A percentile compares a stretch with the other conserved stretches of the same genome.
Conservation (phyloP, 225 moss, liverwort and hornwort species). For the Pseudisothecium myosuroides region DNA sequence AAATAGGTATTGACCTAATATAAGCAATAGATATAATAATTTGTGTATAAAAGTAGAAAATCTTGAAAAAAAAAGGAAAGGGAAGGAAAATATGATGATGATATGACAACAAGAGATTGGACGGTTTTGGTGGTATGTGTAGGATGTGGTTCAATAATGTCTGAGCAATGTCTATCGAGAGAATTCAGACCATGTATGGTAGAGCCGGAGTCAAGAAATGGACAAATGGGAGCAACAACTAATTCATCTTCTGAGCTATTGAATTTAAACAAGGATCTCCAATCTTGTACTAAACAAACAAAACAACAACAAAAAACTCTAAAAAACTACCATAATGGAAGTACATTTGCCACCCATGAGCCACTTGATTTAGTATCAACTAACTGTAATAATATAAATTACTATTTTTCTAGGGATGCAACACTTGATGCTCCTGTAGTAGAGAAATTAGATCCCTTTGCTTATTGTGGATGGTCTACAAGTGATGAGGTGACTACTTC, state of each 20-base stretch:
- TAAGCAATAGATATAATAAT: not conserved
- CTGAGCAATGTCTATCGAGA: not conserved
- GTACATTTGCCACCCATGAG: not conserved
- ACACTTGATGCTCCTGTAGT: not conserved
- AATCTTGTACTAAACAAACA: not conserved
- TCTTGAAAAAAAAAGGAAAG: too few species aligned
- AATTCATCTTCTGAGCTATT: not conserved
- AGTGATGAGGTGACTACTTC: not conserved
- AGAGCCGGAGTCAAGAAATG: not conserved
- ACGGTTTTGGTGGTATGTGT: not conserved
- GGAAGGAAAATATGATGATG: not conserved
- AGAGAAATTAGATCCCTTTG: not conserved
- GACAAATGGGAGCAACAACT: not conserved
- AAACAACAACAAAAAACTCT: not conserved
- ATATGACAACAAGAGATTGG: not conserved
- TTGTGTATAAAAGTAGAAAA: not conserved
- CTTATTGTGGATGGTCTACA: not conserved
- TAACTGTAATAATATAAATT: not conserved
- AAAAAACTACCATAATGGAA: not conserved
- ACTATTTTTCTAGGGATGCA: not conserved
- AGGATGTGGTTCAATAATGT: not conserved
- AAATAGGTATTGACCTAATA: too few species aligned
- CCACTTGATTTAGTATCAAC: not conserved
- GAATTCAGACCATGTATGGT: not conserved
- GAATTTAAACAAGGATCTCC: not conserved